Evolutionary conservation across 176 grass and related monocot genomes (phyloP), one percentile per base, ranked within the genome.

Genomic region (Thinopyrum elongatum): DNA sequence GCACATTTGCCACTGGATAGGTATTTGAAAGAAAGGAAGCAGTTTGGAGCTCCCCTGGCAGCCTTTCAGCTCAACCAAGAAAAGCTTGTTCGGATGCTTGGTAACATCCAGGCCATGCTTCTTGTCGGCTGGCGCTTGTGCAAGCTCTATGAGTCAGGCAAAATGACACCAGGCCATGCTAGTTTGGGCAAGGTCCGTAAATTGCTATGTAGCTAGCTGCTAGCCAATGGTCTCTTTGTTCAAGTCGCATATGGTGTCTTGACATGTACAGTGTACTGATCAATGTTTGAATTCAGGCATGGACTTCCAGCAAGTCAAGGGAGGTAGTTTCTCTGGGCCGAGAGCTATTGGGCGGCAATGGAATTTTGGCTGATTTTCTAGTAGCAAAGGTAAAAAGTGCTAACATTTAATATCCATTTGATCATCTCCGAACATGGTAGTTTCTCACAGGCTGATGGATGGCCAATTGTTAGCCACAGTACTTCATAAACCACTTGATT

Each of bases 51-150:
- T 51, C 95, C 95, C 17, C 63, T 95, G 65, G 95, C 95, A 65
- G 87, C 95, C 62, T 98, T 98, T 87, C 95, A 98, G 82, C 77
- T 98, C 15, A 98, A 98, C 77, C 95, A 98, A 92, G 95, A 98
- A 88, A 98, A 98, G 86, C 93, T 98, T 31, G 93, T 94, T 42
- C 88, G 93, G 33, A 98, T 98, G 93, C 95, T 98, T 34, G 93
- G 95, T 38, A 98, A 98, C 69, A 92, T 95, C 67, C 93, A 98
- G 75, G 95, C 93, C 74, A 98, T 98, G 95, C 72, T 95, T 87
- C 92, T 98, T 27, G 62, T 98, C n/a, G 95, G 95, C 55, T 98
- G 95, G 95, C 91, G 95, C 34, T 72, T 98, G 49, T 98, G 95
- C 90, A 93, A 95, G 71, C 65, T 98, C 66, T 98, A 98, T 65